These are phyloP conservation scores for Daedaleopsis nitida DNA, from an alignment of 768 basidiomycete species.

Conservation along the genomic window DNA sequence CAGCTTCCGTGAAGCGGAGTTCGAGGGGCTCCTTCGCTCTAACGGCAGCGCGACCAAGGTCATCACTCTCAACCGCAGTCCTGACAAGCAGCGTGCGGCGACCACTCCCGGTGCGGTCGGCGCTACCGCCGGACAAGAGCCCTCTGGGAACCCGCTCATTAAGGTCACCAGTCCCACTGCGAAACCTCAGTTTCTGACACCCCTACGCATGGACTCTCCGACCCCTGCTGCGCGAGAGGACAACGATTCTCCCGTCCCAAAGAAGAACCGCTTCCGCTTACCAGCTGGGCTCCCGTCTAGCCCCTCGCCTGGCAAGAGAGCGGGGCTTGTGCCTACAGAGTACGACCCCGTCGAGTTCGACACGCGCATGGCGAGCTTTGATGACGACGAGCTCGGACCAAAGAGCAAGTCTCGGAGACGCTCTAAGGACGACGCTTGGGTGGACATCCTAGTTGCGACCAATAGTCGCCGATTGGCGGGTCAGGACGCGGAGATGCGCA, in stretches of 20 bases:
- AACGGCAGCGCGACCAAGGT: conserved; percentile 47
- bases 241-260: conserved; percentile 23
- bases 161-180: not conserved
- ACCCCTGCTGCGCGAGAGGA: conserved; percentile 1
- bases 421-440: conserved; percentile 78
- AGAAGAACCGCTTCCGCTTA: conserved; percentile 53
- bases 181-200: conserved; percentile 10
- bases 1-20: conserved; percentile 68
- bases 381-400: conserved; percentile 40
- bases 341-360: conserved; percentile 84
- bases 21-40: conserved; percentile 71
- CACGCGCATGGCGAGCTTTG: conserved; percentile 71
- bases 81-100: conserved; percentile 13
- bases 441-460: conserved; percentile 77
- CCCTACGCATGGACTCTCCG: conserved; percentile 17
- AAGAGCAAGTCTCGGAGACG: conserved; percentile 45
- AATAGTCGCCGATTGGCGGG: conserved; percentile 52
- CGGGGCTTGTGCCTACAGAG: conserved; percentile 65
- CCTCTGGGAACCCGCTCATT: conserved; percentile 5
- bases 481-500: conserved; percentile 51
- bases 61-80: conserved; percentile 30
- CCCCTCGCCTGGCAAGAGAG: conserved; percentile 50
- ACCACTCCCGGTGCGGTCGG: conserved; percentile 33
- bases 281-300: conserved; percentile 51
- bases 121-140: conserved; percentile 15